Evolutionary conservation across 768 basidiomycete species (phyloP), one percentile per base, ranked within the genome.

Genomic region (Tylopilus balloui): DNA sequence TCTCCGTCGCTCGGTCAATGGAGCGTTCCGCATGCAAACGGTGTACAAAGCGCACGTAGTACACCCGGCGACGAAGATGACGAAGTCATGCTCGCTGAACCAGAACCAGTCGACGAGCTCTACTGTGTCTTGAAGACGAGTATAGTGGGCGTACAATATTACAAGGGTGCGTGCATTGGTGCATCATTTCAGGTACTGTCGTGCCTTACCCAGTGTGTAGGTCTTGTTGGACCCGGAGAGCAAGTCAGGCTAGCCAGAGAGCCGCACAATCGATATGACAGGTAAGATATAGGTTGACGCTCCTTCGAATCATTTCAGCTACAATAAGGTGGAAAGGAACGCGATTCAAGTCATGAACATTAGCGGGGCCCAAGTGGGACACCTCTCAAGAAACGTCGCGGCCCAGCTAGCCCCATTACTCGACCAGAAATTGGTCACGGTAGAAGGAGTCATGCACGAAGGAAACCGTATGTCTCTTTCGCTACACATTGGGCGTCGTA

Each of bases 91-190:
- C 50, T 57, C 4, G 48, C 54, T 0, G 78, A 76, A 44, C 71
- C 78, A 35, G 83, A 86, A 31, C 51, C 54, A 6, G 62, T 52
- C 15, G 88, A 92, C 50, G 89, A 92, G 64, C 64, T 89, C 19
- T 89, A 86, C 60, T 77, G 81, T 36, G 72, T 68, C 13, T 43
- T 83, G 59, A 64, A 65, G 3, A 77, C 84, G 0, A 82, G 77
- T 40, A 79, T 91, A 10, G 92, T 93, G 0, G 92, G 92, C 0
- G 72, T 93, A 13, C 88, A 90, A 61, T 91, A 93, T 59, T 93
- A 93, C 60, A 72, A 72, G 61, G 86, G 86, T 80, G 28, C 1
- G 65, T 55, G 10, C 4, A 17, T 37, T 27, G 15, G 28, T 2
- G 42, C 44, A 25, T 52, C 9, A 3, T 27, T 11, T 43, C 44